These are phyloP conservation scores for Euphorbia pulcherrima DNA, from an alignment of 345 rosid genomes.

Conservation along the genomic window DNA sequence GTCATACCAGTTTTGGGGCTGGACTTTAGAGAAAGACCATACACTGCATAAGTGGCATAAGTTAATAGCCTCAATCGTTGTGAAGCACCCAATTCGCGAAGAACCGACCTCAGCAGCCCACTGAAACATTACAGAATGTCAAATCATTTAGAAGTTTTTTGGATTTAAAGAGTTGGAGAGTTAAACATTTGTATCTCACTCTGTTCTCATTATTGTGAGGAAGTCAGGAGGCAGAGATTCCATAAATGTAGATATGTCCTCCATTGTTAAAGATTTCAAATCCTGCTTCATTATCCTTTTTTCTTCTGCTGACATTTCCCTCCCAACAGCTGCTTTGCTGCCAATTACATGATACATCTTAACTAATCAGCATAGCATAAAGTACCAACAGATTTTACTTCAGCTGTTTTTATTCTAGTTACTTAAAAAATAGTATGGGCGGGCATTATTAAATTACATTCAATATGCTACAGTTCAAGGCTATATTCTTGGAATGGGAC, in stretches of 20 bases:
- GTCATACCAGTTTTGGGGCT: conserved; percentile 39
- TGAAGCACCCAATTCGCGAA: conserved; percentile 57
- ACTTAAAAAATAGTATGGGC: too few species aligned
- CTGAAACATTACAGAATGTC: conserved; percentile 35
- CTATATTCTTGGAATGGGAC: too few species aligned
- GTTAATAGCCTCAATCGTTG: conserved; percentile 58
- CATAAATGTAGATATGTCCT: conserved; percentile 79
- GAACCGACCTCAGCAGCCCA: conserved; percentile 62
- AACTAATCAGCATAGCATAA: neutral
- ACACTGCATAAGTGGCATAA: conserved; percentile 57
- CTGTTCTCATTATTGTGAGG: conserved; percentile 60
- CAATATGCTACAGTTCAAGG: too few species aligned
- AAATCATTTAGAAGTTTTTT: neutral
- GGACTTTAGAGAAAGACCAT: conserved; percentile 50
- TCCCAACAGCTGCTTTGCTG: conserved; percentile 72
- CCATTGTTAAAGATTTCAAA: conserved; percentile 57
- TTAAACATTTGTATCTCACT: conserved; percentile 41
- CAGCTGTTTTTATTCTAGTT: neutral
- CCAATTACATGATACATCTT: conserved; percentile 19
- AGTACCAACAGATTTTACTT: neutral
- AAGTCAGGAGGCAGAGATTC: conserved; percentile 84
- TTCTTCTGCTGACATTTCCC: conserved; percentile 64
- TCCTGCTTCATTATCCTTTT: conserved; percentile 59
- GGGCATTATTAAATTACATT: too few species aligned
- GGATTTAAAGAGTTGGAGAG: neutral